A percentile compares a stretch with the other conserved stretches of the same genome.
phyloP scores from a whole-genome alignment of 2,329 filamentous ascomycete genomes.

The Hypocreales sp. region DNA sequence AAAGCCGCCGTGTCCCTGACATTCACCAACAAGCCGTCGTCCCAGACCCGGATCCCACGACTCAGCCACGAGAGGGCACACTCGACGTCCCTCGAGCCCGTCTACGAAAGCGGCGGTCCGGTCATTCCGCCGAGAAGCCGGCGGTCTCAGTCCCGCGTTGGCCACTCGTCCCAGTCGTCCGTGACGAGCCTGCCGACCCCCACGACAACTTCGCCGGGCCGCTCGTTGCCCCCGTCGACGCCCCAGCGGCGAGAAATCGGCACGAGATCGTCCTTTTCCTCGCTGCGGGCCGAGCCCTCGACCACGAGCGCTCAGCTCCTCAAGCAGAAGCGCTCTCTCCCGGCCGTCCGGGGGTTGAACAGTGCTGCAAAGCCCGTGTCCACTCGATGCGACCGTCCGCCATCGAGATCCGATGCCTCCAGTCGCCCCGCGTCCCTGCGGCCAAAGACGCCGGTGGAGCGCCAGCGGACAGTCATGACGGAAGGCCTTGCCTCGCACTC shows the following conservation, averaged over 20 bases:
- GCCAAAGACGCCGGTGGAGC: slow-evolving; percentile 59
- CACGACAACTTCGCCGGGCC: slow-evolving; percentile 38
- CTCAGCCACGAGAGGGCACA: slow-evolving; percentile 57
- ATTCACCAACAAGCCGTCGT: slow-evolving; percentile 66
- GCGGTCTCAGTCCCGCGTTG: slow-evolving; percentile 50
- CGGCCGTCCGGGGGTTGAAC: slow-evolving; percentile 37
- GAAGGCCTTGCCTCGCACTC: slow-evolving; percentile 36
- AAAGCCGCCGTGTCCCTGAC: slow-evolving; percentile 74
- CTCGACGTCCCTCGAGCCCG: slow-evolving; percentile 67
- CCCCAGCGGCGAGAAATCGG: slow-evolving; percentile 46
- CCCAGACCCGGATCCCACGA: slow-evolving; percentile 61
- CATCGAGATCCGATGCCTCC: slow-evolving; percentile 38
- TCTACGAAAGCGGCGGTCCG: slow-evolving; percentile 75
- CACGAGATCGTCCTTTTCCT: slow-evolving; percentile 35
- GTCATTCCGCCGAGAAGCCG: slow-evolving; percentile 41
- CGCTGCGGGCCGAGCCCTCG: slow-evolving; percentile 42
- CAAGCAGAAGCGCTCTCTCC: slow-evolving; percentile 49
- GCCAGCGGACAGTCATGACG: slow-evolving; percentile 27
- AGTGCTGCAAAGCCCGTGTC: slow-evolving; percentile 33
- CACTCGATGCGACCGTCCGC: slow-evolving; percentile 38
- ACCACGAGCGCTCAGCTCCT: slow-evolving; percentile 51
- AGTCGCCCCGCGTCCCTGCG: slow-evolving; percentile 38
- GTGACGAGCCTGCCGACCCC: slow-evolving; percentile 47
- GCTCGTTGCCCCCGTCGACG: slow-evolving; percentile 39
- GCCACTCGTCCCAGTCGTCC: slow-evolving; percentile 56